phyloP scores from a whole-genome alignment of 2,329 filamentous ascomycete genomes.

The Magnaporthiopsis incrustans region DNA sequence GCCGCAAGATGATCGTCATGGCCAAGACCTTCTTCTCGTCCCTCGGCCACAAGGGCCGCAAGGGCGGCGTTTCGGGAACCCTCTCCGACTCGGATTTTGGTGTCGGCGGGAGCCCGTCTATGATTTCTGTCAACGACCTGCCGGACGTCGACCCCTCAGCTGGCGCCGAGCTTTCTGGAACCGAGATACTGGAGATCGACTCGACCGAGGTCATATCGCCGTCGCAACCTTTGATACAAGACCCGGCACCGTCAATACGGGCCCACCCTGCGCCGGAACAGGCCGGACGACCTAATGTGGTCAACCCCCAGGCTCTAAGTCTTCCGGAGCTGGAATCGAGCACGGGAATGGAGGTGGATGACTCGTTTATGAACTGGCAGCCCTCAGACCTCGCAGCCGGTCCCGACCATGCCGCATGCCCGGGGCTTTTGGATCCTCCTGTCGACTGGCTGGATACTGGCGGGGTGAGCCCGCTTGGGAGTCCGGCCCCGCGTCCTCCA shows the following conservation, averaged over 20 bases:
- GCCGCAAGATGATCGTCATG: conserved; percentile 42
- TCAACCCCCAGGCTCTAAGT: conserved; percentile 23
- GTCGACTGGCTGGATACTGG: not conserved
- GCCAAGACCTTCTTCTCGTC: conserved; percentile 47
- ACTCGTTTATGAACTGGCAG: conserved; percentile 21
- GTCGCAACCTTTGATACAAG: conserved; percentile 6
- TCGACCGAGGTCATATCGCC: conserved; percentile 32
- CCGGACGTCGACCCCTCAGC: conserved; percentile 22
- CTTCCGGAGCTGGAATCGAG: conserved; percentile 24
- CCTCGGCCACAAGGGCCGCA: conserved; percentile 39
- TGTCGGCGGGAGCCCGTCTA: conserved; percentile 7
- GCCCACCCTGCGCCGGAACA: too few relatives aligned
- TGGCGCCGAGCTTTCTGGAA: conserved; percentile 38
- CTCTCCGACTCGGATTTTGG: conserved; percentile 7
- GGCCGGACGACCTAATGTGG: conserved; percentile 9
- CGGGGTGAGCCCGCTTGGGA: conserved; percentile 8
- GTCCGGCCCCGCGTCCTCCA: conserved; percentile 18
- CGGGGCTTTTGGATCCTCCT: not conserved
- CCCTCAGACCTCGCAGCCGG: conserved; percentile 1
- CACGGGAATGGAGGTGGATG: conserved; percentile 10
- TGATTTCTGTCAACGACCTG: conserved; percentile 36
- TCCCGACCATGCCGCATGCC: too few relatives aligned
- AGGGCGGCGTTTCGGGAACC: conserved; percentile 13
- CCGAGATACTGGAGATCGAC: conserved; percentile 45
- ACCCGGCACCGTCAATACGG: conserved; percentile 2